Percentiles rank a stretch among this genome's conserved stretches.
These are phyloP conservation scores for Neurospora sp. DNA, from an alignment of 495 filamentous ascomycete species.

Conservation along the genomic window DNA sequence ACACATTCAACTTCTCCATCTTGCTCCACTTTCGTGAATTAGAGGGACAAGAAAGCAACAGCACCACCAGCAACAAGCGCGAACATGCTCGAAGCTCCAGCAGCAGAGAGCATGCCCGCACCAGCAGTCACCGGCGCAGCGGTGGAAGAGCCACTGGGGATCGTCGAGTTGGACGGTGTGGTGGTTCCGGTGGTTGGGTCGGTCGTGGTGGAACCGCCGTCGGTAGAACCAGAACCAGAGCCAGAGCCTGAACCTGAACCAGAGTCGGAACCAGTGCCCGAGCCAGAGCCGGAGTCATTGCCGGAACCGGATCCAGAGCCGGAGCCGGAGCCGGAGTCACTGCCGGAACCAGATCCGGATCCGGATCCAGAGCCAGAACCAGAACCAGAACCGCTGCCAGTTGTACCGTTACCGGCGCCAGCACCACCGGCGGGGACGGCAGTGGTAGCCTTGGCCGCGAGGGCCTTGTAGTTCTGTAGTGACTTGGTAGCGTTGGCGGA, in stretches of 20 bases:
- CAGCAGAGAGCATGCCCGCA: slow-evolving; percentile 29
- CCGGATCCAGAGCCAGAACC: slow-evolving; percentile 10
- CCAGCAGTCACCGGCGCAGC: slow-evolving; percentile 19
- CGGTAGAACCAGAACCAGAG: background rate
- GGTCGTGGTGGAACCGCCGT: background rate
- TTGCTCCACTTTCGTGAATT: background rate
- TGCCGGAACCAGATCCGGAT: slow-evolving; percentile 20
- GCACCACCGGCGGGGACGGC: slow-evolving; percentile 27
- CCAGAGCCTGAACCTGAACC: background rate
- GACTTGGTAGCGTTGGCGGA: slow-evolving; percentile 37
- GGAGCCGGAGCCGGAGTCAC: slow-evolving; percentile 16
- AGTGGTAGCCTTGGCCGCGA: slow-evolving; percentile 29
- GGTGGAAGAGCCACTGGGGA: slow-evolving; percentile 11
- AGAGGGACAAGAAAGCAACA: background rate
- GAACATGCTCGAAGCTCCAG: slow-evolving; percentile 18
- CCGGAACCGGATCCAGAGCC: background rate
- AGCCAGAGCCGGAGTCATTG: background rate
- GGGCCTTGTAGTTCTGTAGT: slow-evolving; percentile 37
- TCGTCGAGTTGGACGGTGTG: slow-evolving; percentile 10
- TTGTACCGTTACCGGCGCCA: slow-evolving; percentile 16
- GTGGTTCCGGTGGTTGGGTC: slow-evolving; percentile 2
- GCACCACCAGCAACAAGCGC: slow-evolving; percentile 7
- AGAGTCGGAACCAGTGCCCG: slow-evolving; percentile 20
- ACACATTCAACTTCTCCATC: background rate
- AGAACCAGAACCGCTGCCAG: slow-evolving; percentile 11